Conservation (phyloP, 108 stramenopile genomes). For the Cyclotella baltica region DNA sequence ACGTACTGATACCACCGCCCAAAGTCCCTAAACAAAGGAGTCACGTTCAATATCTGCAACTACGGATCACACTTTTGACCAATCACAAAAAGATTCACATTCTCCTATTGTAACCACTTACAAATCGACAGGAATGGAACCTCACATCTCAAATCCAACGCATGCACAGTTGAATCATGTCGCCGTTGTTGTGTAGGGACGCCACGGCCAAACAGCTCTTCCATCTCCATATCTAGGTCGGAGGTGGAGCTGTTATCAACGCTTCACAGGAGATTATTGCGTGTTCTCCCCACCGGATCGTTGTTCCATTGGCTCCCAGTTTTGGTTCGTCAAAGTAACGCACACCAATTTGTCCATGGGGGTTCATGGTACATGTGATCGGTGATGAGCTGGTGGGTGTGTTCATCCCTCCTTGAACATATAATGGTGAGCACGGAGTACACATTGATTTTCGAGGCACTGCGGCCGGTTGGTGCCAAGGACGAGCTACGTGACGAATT, state of each 20-base stretch:
- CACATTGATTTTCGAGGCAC: too few relatives aligned
- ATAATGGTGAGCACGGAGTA: too few relatives aligned
- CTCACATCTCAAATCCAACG: constrained; percentile 21
- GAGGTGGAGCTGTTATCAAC: not conserved
- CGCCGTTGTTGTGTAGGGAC: constrained; percentile 11
- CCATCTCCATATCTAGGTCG: not conserved
- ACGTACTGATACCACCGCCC: constrained; percentile 8
- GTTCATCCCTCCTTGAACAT: too few relatives aligned
- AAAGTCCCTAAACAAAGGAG: not conserved
- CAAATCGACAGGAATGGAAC: constrained; percentile 1
- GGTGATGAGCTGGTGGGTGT: too few relatives aligned
- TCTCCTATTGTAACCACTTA: not conserved
- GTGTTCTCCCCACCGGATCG: not conserved
- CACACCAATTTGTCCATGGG: too few relatives aligned
- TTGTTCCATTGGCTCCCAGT: not conserved
- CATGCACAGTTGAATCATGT: constrained; percentile 21
- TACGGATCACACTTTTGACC: constrained; percentile 1
- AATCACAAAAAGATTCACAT: not conserved
- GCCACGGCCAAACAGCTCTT: constrained; percentile 12
- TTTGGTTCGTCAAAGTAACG: too few relatives aligned
- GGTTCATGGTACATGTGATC: too few relatives aligned
- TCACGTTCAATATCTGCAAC: constrained; percentile 19
- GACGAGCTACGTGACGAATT: too few relatives aligned
- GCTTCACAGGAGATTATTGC: constrained; percentile 17
- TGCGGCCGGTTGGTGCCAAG: too few relatives aligned